Evolutionary conservation across 2,329 filamentous ascomycete species (phyloP).

Genomic region (Exophiala xenobiotica): DNA sequence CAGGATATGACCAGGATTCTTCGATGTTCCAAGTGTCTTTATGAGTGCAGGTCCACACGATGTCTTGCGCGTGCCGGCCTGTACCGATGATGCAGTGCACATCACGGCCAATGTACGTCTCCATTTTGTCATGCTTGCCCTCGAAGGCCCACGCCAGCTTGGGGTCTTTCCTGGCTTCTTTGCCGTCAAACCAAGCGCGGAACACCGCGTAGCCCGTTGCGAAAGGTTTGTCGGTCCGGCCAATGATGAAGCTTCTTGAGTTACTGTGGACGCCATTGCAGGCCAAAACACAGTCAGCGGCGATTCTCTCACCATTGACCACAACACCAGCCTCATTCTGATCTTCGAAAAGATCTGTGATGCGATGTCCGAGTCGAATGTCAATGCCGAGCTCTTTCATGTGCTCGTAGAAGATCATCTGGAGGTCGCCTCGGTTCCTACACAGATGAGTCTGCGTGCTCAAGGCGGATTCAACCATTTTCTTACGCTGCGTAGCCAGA

Average conservation of each 20-base stretch:
- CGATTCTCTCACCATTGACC: slow-evolving; percentile 8
- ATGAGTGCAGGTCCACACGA: slow-evolving; percentile 32
- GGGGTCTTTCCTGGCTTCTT: slow-evolving; percentile 2
- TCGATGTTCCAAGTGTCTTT: slow-evolving; percentile 43
- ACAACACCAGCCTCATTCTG: slow-evolving; percentile 4
- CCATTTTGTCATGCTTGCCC: slow-evolving; percentile 5
- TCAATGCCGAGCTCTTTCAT: slow-evolving; percentile 27
- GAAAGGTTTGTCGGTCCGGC: slow-evolving; percentile 34
- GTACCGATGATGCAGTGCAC: not conserved
- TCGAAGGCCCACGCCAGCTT: not conserved
- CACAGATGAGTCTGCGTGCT: not conserved
- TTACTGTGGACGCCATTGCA: slow-evolving; percentile 5
- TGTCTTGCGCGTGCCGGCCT: slow-evolving; percentile 40
- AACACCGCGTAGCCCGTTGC: slow-evolving; percentile 32
- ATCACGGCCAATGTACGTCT: slow-evolving; percentile 1
- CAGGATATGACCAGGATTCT: slow-evolving; percentile 56
- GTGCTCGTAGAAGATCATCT: not conserved
- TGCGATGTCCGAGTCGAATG: slow-evolving; percentile 31
- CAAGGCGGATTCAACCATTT: not conserved
- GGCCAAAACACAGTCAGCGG: slow-evolving; percentile 4
- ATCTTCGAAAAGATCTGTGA: slow-evolving; percentile 32
- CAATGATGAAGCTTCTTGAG: slow-evolving; percentile 10
- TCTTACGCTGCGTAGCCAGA: slow-evolving; percentile 1
- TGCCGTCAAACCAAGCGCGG: slow-evolving; percentile 26
- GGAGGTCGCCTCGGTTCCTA: slow-evolving; percentile 39